phyloP scores from a whole-genome alignment of 352 stramenopile species.

The Plasmopara viticola region DNA sequence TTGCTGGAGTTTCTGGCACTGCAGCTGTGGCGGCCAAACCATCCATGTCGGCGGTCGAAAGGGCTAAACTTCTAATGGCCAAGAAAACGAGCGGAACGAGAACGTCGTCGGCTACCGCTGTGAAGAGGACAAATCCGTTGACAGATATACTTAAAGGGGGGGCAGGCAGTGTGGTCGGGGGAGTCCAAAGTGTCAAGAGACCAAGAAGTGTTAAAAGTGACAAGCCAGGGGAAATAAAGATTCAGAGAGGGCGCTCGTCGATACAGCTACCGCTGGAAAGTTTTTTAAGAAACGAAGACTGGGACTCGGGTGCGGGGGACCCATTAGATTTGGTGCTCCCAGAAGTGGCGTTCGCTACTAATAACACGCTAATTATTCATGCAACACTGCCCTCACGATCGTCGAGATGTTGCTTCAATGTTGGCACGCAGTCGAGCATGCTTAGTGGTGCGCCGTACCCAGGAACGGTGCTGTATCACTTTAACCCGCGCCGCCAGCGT shows the following conservation, averaged over 20 bases:
- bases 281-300: slow-evolving; percentile 71
- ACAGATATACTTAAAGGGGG: slow-evolving; percentile 71
- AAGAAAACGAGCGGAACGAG: slow-evolving; percentile 44
- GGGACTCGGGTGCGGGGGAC: slow-evolving; percentile 56
- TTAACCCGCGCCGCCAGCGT: slow-evolving; percentile 61
- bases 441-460: slow-evolving; percentile 62
- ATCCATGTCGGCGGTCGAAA: slow-evolving; percentile 54
- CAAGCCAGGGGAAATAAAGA: slow-evolving; percentile 70
- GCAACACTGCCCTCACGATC: slow-evolving; percentile 57
- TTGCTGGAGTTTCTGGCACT: background rate
- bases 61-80: slow-evolving; percentile 71
- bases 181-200: slow-evolving; percentile 54
- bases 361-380: slow-evolving; percentile 83
- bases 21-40: slow-evolving; percentile 19
- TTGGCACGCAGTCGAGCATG: slow-evolving; percentile 68
- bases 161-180: slow-evolving; percentile 58
- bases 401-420: slow-evolving; percentile 69
- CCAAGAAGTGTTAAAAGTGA: slow-evolving; percentile 61
- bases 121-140: slow-evolving; percentile 71
- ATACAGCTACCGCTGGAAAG: slow-evolving; percentile 75
- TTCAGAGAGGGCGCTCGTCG: slow-evolving; percentile 63
- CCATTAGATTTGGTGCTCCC: slow-evolving; percentile 63
- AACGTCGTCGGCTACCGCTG: slow-evolving; percentile 20
- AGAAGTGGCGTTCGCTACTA: slow-evolving; percentile 71
- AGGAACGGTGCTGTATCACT: slow-evolving; percentile 76